phyloP scores from a whole-genome alignment of 805 yeast genomes.

The Kodamaea jinghongensis region DNA sequence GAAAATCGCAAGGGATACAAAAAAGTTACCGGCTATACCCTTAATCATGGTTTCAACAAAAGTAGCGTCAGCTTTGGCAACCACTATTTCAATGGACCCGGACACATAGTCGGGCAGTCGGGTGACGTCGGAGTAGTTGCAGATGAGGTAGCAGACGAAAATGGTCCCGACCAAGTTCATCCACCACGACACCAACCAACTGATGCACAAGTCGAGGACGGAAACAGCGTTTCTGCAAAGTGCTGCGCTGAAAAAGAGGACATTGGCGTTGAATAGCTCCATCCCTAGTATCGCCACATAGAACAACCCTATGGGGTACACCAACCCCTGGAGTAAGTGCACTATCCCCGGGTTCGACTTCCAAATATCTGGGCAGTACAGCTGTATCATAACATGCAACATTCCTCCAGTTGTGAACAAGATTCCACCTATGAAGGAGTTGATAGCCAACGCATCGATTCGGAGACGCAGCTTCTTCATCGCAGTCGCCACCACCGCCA shows the following conservation, averaged over 20 bases:
- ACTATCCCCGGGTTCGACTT: slow-evolving; percentile 50
- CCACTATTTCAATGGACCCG: slow-evolving; percentile 50
- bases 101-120: slow-evolving; percentile 35
- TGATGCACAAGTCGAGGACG: slow-evolving; percentile 55
- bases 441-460: slow-evolving; percentile 55
- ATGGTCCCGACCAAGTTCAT: slow-evolving; percentile 63
- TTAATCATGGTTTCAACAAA: slow-evolving; percentile 67
- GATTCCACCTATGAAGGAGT: slow-evolving; percentile 68
- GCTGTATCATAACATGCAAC: slow-evolving; percentile 56
- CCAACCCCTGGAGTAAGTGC: slow-evolving; percentile 54
- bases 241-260: slow-evolving; percentile 69
- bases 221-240: slow-evolving; percentile 68
- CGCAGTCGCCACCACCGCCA: slow-evolving; percentile 80
- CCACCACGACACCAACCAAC: slow-evolving; percentile 67
- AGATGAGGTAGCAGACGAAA: slow-evolving; percentile 63
- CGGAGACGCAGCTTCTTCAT: slow-evolving; percentile 78
- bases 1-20: slow-evolving; percentile 72
- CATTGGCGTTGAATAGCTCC: slow-evolving; percentile 73
- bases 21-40: slow-evolving; percentile 75
- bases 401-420: slow-evolving; percentile 72
- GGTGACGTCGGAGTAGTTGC: slow-evolving; percentile 54
- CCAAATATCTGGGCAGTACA: slow-evolving; percentile 45
- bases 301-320: slow-evolving; percentile 70
- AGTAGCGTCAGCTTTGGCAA: slow-evolving; percentile 39
- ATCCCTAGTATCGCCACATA: slow-evolving; percentile 74